Conservation (phyloP, 164 flowering plant genomes). For the Platanus orientalis region DNA sequence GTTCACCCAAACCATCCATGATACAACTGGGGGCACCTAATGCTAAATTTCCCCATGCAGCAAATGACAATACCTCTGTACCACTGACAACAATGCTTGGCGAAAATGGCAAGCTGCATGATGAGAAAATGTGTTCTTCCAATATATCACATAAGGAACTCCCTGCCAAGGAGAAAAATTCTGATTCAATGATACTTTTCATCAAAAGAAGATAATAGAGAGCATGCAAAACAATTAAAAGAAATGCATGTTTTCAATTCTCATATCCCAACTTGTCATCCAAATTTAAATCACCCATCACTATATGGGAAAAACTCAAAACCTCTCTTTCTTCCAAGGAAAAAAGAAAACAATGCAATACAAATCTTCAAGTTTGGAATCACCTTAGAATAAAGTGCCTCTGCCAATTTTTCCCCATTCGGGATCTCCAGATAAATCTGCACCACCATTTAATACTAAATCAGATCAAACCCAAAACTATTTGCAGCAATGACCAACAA, state of each 20-base stretch:
- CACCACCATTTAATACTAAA: slow-evolving; percentile 2
- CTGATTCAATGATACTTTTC: not conserved
- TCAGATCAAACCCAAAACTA: slow-evolving; percentile 1
- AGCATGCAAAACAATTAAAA: not conserved
- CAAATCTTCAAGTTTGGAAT: slow-evolving; percentile 7
- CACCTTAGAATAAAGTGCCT: slow-evolving; percentile 74
- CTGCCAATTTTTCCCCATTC: slow-evolving; percentile 71
- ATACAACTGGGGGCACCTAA: not conserved
- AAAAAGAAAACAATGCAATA: not conserved
- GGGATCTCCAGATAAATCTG: slow-evolving; percentile 82
- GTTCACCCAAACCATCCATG: slow-evolving; percentile 1
- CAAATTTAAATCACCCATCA: too few relatives aligned
- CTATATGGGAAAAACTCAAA: too few relatives aligned
- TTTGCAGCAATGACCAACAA: not conserved
- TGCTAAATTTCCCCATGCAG: too few relatives aligned
- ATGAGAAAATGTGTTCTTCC: slow-evolving; percentile 56
- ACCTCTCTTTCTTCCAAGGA: too few relatives aligned
- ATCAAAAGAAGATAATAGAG: not conserved
- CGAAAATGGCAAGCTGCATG: slow-evolving; percentile 77
- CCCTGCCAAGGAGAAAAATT: slow-evolving; percentile 55
- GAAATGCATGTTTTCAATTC: not conserved
- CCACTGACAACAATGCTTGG: slow-evolving; percentile 76
- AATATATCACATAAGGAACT: slow-evolving; percentile 80
- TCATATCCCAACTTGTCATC: too few relatives aligned
- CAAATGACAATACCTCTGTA: slow-evolving; percentile 72